Conservation (phyloP, 768 basidiomycete genomes). For the Rhizopogon sp. region DNA sequence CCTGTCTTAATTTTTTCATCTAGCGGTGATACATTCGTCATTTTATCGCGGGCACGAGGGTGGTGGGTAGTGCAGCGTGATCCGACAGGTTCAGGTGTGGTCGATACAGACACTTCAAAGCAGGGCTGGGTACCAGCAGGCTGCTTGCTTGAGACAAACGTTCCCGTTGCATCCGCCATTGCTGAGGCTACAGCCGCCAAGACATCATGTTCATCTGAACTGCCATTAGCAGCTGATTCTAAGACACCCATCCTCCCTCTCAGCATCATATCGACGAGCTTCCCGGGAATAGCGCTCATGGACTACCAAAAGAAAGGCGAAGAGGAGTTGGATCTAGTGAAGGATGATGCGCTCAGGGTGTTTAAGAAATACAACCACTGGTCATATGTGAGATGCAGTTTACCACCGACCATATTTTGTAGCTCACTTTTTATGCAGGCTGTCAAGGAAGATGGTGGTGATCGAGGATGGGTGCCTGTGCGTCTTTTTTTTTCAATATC, state of each 20-base stretch:
- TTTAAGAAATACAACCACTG: slow-evolving; percentile 99
- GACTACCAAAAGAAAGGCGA: slow-evolving; percentile 93
- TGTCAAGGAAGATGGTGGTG: slow-evolving; percentile 89
- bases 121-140: slow-evolving; percentile 99
- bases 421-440: slow-evolving; percentile 45
- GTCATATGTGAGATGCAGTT: slow-evolving; percentile 66
- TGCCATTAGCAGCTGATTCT: slow-evolving; percentile 28
- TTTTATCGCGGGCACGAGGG: slow-evolving; percentile 89
- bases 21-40: slow-evolving; percentile 92
- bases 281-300: slow-evolving; percentile 95
- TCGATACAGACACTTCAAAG: slow-evolving; percentile 70
- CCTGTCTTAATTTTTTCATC: slow-evolving; percentile 3
- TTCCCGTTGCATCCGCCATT: slow-evolving; percentile 85
- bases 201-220: slow-evolving; percentile 34
- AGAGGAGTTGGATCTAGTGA: slow-evolving; percentile 84
- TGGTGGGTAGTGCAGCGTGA: slow-evolving; percentile 99
- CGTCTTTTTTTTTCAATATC: slow-evolving; percentile 22
- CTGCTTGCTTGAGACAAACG: slow-evolving; percentile 88
- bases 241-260: slow-evolving; percentile 84
- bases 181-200: slow-evolving; percentile 71
- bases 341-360: slow-evolving; percentile 85
- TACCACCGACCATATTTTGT: slow-evolving; percentile 1
- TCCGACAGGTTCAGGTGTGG: slow-evolving; percentile 74
- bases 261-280: slow-evolving; percentile 95
- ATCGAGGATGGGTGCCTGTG: slow-evolving; percentile 95